Evolutionary conservation across 176 grass and related monocot genomes (phyloP), one percentile per base, ranked within the genome.

Genomic region (Dendrocalamus sinicus): DNA sequence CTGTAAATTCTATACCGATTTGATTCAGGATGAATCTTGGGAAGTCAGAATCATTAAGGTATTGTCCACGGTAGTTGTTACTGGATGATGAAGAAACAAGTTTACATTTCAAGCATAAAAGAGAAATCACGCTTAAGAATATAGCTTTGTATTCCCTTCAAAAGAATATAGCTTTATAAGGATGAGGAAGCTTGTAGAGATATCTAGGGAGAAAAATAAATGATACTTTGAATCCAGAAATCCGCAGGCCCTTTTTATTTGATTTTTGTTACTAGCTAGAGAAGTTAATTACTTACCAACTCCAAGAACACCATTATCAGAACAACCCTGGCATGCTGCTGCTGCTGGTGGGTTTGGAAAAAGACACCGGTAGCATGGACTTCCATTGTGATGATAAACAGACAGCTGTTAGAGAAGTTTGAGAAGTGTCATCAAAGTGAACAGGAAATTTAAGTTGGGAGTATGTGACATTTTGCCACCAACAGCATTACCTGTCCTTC

Each of bases 321-420:
- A 92, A 84, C 96, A 94, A 72, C 96, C 91, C 72, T 98, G 93
- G 84, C 96, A 95, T 22, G 93, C 84, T 82, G 93, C 86, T 28
- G 88, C 77, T 26, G 88, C 89, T 81, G 93, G 91, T 86, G 96
- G 96, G 37, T 79, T 92, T 85, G 96, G 93, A 66, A 95, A 98
- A 83, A 98, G 93, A 76, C 96, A 98, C 22, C 96, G 89, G 77
- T 98, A 98, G 65, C 96, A 98, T 81, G 96, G 90, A 85, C 93
- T 91, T 95, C 90, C 96, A 71, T 99, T 96, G 76, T 95, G 84
- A 92, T 98, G 84, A 84, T 95, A 95, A 81, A 98, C 96, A 40
- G 93, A 91, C 66, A 98, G 83, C 96, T 95, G 86, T 73, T 87
- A 83, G 50, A 83, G 52, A 63, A 83, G 77, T 55, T 64, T 23